phyloP scores from a whole-genome alignment of 805 yeast species.

The Nakazawaea sp. region DNA sequence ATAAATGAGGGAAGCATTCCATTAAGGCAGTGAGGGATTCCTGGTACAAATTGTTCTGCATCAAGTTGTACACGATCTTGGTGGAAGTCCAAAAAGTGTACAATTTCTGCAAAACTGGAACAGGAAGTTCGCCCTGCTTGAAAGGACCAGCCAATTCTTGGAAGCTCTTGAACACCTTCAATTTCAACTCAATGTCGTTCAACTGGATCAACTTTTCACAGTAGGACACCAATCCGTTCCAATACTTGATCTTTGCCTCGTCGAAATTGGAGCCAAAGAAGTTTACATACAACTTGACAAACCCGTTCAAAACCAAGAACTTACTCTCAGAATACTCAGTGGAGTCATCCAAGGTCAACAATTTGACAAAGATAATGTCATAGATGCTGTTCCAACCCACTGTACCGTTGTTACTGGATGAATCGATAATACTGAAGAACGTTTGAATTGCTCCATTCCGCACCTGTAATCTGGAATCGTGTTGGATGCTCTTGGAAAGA shows the following conservation, averaged over 20 bases:
- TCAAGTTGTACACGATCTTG: conserved; percentile 36
- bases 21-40: conserved; percentile 54
- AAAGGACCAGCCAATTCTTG: conserved; percentile 33
- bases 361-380: conserved; percentile 49
- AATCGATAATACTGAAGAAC: conserved; percentile 71
- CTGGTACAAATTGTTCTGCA: conserved; percentile 38
- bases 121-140: conserved; percentile 18
- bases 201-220: conserved; percentile 32
- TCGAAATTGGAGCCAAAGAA: conserved; percentile 34
- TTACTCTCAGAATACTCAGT: conserved; percentile 40
- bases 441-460: conserved; percentile 89
- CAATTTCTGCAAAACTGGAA: conserved; percentile 28
- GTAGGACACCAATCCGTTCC: conserved; percentile 52
- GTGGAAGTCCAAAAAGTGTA: conserved; percentile 46
- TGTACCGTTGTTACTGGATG: conserved; percentile 41
- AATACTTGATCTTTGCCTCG: conserved; percentile 28
- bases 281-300: conserved; percentile 53
- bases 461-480: conserved; percentile 69
- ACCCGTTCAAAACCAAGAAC: conserved; percentile 54
- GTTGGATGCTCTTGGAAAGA: conserved; percentile 49
- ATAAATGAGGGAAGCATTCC: conserved; percentile 43
- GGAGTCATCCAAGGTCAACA: conserved; percentile 24
- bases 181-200: conserved; percentile 41
- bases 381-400: conserved; percentile 66
- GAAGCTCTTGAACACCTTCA: conserved; percentile 48